phyloP scores from a whole-genome alignment of 2,329 filamentous ascomycete genomes.

The Moelleriella libera region DNA sequence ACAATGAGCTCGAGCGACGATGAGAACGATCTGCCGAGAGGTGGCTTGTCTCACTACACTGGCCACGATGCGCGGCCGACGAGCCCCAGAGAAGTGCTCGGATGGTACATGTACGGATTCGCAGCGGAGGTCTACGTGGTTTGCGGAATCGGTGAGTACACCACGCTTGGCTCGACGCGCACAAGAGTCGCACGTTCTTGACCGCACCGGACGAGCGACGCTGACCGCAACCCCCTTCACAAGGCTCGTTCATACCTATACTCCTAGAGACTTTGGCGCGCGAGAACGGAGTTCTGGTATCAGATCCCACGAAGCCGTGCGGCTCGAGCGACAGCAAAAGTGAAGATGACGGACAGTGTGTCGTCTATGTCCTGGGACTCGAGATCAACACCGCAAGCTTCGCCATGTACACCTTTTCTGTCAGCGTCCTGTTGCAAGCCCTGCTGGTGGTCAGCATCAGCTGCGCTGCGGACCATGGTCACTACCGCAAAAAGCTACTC shows the following conservation, averaged over 20 bases:
- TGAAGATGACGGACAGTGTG: conserved; percentile 51
- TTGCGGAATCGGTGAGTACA: conserved; percentile 52
- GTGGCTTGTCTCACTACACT: conserved; percentile 42
- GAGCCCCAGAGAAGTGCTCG: conserved; percentile 71
- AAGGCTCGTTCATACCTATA: conserved; percentile 90
- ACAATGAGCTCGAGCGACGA: conserved; percentile 21
- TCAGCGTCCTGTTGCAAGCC: conserved; percentile 80
- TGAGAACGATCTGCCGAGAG: conserved; percentile 20
- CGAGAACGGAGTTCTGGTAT: conserved; percentile 77
- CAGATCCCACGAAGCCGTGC: conserved; percentile 65
- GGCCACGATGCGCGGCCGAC: conserved; percentile 85
- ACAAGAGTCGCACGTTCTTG: too few species aligned
- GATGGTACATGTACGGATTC: conserved; percentile 95
- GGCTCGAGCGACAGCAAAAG: conserved; percentile 43
- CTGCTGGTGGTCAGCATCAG: conserved; percentile 92
- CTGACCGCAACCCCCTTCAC: neutral
- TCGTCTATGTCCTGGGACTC: conserved; percentile 67
- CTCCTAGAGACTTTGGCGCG: conserved; percentile 85
- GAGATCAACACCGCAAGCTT: conserved; percentile 95
- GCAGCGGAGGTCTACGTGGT: conserved; percentile 94
- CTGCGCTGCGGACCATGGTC: conserved; percentile 87
- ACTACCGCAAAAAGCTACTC: conserved; percentile 77
- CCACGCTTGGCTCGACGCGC: too few species aligned
- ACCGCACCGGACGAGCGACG: neutral
- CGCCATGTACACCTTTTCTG: conserved; percentile 95